phyloP scores from a whole-genome alignment of 2,329 filamentous ascomycete species.

The Moelleriella libera region DNA sequence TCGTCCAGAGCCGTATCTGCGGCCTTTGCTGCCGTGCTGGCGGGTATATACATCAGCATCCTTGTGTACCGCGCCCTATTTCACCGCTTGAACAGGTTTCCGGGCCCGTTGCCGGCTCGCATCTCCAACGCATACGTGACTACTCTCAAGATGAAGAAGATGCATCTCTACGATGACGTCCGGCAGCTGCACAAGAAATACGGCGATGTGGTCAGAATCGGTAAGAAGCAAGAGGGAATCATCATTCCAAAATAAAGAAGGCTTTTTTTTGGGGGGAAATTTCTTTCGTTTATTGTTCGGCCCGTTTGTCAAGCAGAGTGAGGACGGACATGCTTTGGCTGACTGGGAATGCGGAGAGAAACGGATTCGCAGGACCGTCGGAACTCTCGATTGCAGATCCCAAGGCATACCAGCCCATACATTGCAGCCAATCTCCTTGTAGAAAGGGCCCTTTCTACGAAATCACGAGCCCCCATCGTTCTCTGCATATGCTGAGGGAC shows the following conservation, averaged over 20 bases:
- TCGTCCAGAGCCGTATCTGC: neutral
- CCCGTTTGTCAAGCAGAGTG: too few species aligned
- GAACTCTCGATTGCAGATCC: constrained; percentile 17
- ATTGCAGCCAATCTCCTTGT: constrained; percentile 13
- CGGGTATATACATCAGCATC: constrained; percentile 5
- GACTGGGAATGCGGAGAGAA: neutral
- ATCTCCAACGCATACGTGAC: constrained; percentile 13
- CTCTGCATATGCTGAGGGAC: constrained; percentile 16
- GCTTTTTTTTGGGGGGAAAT: too few species aligned
- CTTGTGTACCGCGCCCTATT: constrained; percentile 9
- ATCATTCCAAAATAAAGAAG: too few species aligned
- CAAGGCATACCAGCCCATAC: constrained; percentile 12
- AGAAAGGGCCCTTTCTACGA: constrained; percentile 20
- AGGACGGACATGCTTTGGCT: neutral
- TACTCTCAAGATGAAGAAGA: constrained; percentile 7
- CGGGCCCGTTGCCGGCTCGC: constrained; percentile 12
- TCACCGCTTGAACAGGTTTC: constrained; percentile 13
- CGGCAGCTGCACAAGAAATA: constrained; percentile 13
- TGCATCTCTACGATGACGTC: constrained; percentile 12
- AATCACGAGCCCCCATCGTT: constrained; percentile 13
- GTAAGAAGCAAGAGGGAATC: too few species aligned
- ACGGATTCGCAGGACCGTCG: constrained; percentile 10
- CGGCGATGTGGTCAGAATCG: constrained; percentile 15
- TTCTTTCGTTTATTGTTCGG: too few species aligned
- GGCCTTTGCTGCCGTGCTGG: neutral